Base-by-base conservation (phyloP, 2,329 filamentous ascomycete genomes). In the Paraphoma chrysanthemicola region DNA sequence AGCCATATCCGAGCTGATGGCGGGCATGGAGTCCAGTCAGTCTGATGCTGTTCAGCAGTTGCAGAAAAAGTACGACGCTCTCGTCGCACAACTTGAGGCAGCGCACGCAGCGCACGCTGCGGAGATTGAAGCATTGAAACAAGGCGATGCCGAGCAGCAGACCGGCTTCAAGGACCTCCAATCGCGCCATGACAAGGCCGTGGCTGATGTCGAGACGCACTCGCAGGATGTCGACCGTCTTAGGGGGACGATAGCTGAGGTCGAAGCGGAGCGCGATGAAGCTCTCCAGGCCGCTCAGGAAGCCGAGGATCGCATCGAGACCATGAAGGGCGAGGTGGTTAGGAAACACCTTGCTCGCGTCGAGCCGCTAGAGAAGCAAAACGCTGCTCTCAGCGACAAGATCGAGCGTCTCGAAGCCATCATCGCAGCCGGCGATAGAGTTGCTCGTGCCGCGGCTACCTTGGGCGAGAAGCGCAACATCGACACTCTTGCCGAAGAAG, bases 321-420 rank as follows among this genome's bases (percentile, higher is more conserved):
- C 58, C 4, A 73, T 77, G 67, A 77, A 77, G 46, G 68, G 58
- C 30, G 68, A 75, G 31, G 74, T 77, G 0, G 74, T 77, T 11
- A 50, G 68, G 14, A 76, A 75, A 53, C 72, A 77, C 45, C 56
- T 77, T 5, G 74, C 74, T 9, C 64, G 64, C 10, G 65, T 77
- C 7, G 71, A 74, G 43, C 73, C 73, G 0, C 47, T 77, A 4
- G 70, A 77, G 44, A 72, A 71, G 43, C 69, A 75, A 30, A 76
- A 74, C 30, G 54, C 57, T 1, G 45, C 54, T 17, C 64, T 77
- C 11, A 59, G 62, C n/a, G 69, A 73, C 33, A 75, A 76, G 44
- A 66, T 75, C 17, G 66, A 72, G 30, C 69, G 74, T 12, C 64
- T 77, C 1, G 66, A 77, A 56, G 64, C 62, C 38, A 77, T 77